phyloP scores from a whole-genome alignment of 2,329 filamentous ascomycete species.

The Fusarium sp. region DNA sequence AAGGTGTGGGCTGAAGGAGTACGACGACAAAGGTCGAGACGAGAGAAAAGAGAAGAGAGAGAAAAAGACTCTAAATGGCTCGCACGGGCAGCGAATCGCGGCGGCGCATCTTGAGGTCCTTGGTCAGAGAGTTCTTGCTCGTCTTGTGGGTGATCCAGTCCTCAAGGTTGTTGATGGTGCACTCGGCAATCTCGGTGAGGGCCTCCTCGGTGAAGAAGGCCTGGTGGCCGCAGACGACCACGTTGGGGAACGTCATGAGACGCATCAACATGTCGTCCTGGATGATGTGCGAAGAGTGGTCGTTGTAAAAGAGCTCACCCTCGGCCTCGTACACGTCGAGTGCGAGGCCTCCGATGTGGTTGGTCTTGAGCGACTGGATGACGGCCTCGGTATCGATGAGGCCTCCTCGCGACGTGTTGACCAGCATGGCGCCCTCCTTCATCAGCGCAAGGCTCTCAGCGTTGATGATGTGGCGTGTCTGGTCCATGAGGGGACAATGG shows the following conservation, averaged over 20 bases:
- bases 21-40: conserved; percentile 16
- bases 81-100: conserved; percentile 49
- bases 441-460: conserved; percentile 63
- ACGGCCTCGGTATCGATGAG: conserved; percentile 71
- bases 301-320: conserved; percentile 72
- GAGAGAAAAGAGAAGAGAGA: background rate
- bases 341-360: conserved; percentile 71
- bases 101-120: conserved; percentile 40
- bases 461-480: conserved; percentile 72
- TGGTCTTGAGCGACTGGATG: conserved; percentile 70
- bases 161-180: conserved; percentile 68
- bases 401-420: conserved; percentile 77
- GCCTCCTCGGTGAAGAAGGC: conserved; percentile 78
- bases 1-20: background rate
- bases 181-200: conserved; percentile 71
- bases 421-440: conserved; percentile 70
- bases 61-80: conserved; percentile 41
- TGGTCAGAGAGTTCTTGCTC: conserved; percentile 51
- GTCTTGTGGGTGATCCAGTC: conserved; percentile 53
- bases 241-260: conserved; percentile 76
- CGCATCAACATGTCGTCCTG: conserved; percentile 75
- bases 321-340: conserved; percentile 78
- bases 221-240: conserved; percentile 75
- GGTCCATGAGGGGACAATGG: conserved; percentile 73
- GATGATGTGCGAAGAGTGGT: conserved; percentile 73